Percentiles rank a stretch among this genome's conserved stretches.
These are phyloP conservation scores for Neltuma alba DNA, from an alignment of 306 rosid genomes.

Conservation along the genomic window DNA sequence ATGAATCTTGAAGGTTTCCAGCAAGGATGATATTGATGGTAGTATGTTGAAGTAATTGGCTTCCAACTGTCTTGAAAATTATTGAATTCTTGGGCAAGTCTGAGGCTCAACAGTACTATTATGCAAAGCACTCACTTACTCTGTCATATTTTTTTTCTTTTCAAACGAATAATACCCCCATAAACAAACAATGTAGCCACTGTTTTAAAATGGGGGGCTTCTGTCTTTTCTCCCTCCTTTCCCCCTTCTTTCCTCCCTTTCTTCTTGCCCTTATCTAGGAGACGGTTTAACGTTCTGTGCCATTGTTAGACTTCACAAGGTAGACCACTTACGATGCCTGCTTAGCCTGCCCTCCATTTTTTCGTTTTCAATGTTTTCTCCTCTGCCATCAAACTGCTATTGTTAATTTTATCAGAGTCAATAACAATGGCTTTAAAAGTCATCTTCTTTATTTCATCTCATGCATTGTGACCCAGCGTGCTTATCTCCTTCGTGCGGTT, in stretches of 20 bases:
- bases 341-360: not conserved
- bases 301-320: slow-evolving; percentile 12
- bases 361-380: not conserved
- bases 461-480: slow-evolving; percentile 12
- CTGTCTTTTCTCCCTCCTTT: slow-evolving; percentile 13
- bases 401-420: slow-evolving; percentile 20
- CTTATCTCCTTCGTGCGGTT: not conserved
- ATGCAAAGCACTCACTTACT: slow-evolving; percentile 35
- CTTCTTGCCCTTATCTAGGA: slow-evolving; percentile 1
- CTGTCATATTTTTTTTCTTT: slow-evolving; percentile 14
- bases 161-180: slow-evolving; percentile 6
- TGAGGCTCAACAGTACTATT: not conserved
- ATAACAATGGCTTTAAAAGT: slow-evolving; percentile 1
- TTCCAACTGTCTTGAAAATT: slow-evolving; percentile 54
- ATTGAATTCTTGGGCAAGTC: slow-evolving; percentile 12
- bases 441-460: not conserved
- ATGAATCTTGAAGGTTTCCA: slow-evolving; percentile 37
- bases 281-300: not conserved
- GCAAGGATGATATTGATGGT: slow-evolving; percentile 44
- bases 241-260: slow-evolving; percentile 2
- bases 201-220: slow-evolving; percentile 28
- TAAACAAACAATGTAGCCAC: slow-evolving; percentile 38
- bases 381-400: not conserved
- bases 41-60: slow-evolving; percentile 37
- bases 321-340: slow-evolving; percentile 23